Evolutionary conservation across 169 alveolate species (phyloP).

Genomic region (Eimeria zaria): DNA sequence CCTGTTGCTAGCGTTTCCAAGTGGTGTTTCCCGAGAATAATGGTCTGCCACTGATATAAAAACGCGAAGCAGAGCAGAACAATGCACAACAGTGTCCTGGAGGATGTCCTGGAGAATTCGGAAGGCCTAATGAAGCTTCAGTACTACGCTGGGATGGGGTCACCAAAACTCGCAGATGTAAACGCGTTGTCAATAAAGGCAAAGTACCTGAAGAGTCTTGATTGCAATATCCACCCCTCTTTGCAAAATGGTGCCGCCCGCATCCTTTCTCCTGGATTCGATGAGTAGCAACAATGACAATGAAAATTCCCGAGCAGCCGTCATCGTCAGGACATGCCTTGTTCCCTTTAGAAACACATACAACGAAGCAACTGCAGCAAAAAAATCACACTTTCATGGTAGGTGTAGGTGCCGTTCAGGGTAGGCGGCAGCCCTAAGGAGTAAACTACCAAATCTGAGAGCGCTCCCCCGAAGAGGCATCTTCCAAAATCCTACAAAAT

Average conservation of each 20-base stretch:
- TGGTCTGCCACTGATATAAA: conserved; percentile 61
- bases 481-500: conserved; percentile 43
- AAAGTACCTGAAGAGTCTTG: conserved; percentile 45
- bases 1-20: conserved; percentile 73
- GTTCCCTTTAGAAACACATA: conserved; percentile 44
- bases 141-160: neutral
- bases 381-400: neutral
- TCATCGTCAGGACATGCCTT: conserved; percentile 40
- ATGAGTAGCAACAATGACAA: conserved; percentile 43
- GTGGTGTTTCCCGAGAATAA: conserved; percentile 41
- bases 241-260: conserved; percentile 59
- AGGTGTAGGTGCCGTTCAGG: neutral
- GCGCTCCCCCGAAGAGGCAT: neutral
- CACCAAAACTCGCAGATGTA: neutral
- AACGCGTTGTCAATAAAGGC: neutral
- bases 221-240: conserved; percentile 52
- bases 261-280: conserved; percentile 16
- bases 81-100: neutral
- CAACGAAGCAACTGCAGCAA: too few species aligned
- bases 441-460: neutral
- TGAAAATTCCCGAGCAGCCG: conserved; percentile 67
- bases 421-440: neutral
- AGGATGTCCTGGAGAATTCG: too few species aligned
- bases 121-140: neutral
- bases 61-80: neutral